Base-by-base conservation (phyloP, 2,329 filamentous ascomycete genomes). In the Neofusicoccum umdonicola region DNA sequence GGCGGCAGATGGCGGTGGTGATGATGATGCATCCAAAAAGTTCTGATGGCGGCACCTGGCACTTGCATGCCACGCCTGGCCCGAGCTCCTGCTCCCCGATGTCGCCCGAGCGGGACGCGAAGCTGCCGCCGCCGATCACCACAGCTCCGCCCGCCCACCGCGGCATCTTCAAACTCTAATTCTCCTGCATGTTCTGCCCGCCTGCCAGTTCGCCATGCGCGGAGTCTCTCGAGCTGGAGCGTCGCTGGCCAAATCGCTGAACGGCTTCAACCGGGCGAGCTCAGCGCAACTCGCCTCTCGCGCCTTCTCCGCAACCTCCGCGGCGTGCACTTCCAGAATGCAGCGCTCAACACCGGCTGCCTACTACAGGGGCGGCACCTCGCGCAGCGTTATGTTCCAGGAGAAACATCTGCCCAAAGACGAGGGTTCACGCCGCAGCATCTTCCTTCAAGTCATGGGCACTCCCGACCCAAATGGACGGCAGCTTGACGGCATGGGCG, bases 401-500 rank as follows among this genome's bases (percentile, higher is more conserved):
- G 72, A 79, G 31, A 70, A 77, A n/a, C 75, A 87, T 68, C 80
- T 89, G 0, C 86, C 87, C 0, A 13, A 62, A 0, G 71, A 83
- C 54, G 76, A 74, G 35, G 67, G 69, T 34, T 70, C 78, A 68
- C 87, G 85, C 84, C 75, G 79, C 3, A 70, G 78, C 0, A 84
- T 90, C 17, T 87, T 90, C 66, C 80, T 82, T 19, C 78, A 83
- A 2, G 82, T 81, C 7, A 87, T 91, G 75, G 88, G 88, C 37
- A 87, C 85, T 3, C 88, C 87, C 0, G 90, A 92, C 69, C 79
- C 83, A 0, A 82, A 88, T 73, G 88, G 86, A 0, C 83, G 90
- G 0, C 90, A 93, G 75, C 85, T 93, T 0, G 83, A 92, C 72
- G 89, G 90, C 8, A 83, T 92, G 75, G 89, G 89, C 2, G 88